A percentile compares a stretch with the other conserved stretches of the same genome.
Conservation (phyloP, 1,284 basidiomycete genomes). For the Meripilus lineatus region DNA sequence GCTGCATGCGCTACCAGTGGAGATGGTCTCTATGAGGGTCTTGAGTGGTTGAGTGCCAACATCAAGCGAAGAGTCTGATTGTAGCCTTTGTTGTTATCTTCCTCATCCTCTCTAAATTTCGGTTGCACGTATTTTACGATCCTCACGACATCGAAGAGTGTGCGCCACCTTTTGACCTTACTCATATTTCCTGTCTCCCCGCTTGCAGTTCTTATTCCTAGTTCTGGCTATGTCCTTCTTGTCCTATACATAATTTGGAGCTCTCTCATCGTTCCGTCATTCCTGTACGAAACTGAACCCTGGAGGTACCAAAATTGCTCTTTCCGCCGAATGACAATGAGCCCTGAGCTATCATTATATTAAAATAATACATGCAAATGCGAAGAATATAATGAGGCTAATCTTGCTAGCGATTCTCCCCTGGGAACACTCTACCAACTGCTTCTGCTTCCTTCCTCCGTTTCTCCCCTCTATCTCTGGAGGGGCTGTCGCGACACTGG, state of each 20-base stretch:
- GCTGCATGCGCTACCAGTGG: constrained; percentile 98
- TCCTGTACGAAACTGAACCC: constrained; percentile 7
- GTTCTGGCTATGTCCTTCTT: constrained; percentile 12
- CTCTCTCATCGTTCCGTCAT: constrained; percentile 12
- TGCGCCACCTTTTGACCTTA: constrained; percentile 20
- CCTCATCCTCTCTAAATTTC: constrained; percentile 32
- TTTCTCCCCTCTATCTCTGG: constrained; percentile 62
- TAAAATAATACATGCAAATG: too few species aligned
- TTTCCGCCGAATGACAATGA: too few species aligned
- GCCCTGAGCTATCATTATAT: too few species aligned
- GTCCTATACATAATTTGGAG: constrained; percentile 5
- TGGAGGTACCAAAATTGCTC: too few species aligned
- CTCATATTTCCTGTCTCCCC: constrained; percentile 8
- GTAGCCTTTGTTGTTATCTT: constrained; percentile 21
- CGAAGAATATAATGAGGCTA: too few species aligned
- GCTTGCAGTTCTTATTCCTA: constrained; percentile 17
- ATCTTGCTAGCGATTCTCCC: constrained; percentile 42
- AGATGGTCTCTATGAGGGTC: constrained; percentile 98
- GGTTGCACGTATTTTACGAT: constrained; percentile 34
- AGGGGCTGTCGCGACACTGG: constrained; percentile 51
- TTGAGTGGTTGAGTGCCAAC: constrained; percentile 93
- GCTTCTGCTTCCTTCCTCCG: constrained; percentile 78
- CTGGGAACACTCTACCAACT: constrained; percentile 64
- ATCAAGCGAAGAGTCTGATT: constrained; percentile 77
- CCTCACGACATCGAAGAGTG: constrained; percentile 27